Evolutionary conservation across 306 rosid genomes (phyloP).

Genomic region (Canavalia ensiformis): DNA sequence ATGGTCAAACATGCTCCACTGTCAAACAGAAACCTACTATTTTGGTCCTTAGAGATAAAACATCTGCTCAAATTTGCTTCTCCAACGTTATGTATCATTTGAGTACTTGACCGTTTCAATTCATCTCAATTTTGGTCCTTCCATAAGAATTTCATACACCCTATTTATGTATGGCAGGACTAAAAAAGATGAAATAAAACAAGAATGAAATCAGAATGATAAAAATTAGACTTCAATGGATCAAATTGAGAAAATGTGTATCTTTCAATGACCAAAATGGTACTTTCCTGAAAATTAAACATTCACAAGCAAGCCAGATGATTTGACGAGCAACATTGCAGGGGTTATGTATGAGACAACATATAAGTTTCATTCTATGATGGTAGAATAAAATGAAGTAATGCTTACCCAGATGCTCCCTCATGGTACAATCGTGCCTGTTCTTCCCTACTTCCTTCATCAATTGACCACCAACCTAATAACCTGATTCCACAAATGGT

Average conservation of each 20-base stretch:
- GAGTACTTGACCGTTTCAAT: slow-evolving; percentile 10
- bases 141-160: slow-evolving; percentile 1
- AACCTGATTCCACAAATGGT: slow-evolving; percentile 64
- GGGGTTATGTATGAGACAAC: neutral
- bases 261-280: slow-evolving; percentile 28
- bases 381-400: slow-evolving; percentile 28
- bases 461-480: slow-evolving; percentile 99
- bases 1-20: slow-evolving; percentile 14
- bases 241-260: neutral
- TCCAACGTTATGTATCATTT: slow-evolving; percentile 2
- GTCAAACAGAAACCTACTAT: slow-evolving; percentile 23
- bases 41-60: slow-evolving; percentile 12
- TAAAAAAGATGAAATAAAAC: neutral
- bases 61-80: slow-evolving; percentile 17
- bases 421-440: slow-evolving; percentile 87
- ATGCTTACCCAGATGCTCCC: slow-evolving; percentile 83
- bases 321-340: slow-evolving; percentile 8
- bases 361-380: slow-evolving; percentile 20
- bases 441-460: slow-evolving; percentile 97
- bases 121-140: slow-evolving; percentile 20
- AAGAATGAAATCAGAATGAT: neutral
- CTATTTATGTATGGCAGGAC: slow-evolving; percentile 3
- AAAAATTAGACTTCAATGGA: neutral
- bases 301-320: slow-evolving; percentile 8
- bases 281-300: slow-evolving; percentile 50